Evolutionary conservation across 345 rosid species (phyloP), one percentile per base, ranked within the genome.

Genomic region (Melastoma malabathricum): DNA sequence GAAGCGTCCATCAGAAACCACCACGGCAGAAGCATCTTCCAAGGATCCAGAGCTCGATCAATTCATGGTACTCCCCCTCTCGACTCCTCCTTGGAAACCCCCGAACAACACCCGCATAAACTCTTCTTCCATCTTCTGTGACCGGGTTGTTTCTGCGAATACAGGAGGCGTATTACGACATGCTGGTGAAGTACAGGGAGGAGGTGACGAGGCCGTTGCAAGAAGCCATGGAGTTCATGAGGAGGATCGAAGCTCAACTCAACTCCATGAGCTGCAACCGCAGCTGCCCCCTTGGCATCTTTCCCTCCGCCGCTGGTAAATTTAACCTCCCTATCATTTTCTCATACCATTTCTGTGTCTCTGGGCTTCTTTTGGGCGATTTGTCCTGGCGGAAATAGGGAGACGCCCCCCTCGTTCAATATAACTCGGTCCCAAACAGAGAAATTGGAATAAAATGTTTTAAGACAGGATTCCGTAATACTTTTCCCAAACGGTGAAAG

Each of bases 31-130:
- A 9, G 38, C 38, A 1, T 31, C 38, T 7, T 2, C 38, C 38
- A 31, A 59, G 43, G 79, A 79, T 69, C 85, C 77, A 38, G 82
- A 76, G 69, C 85, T 79, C 13, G 85, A 79, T 65, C 72, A 79
- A 51, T 79, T 79, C 73, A 79, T 79, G 85, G 85, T 79, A 50
- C 55, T 57, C 52, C 18, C 25, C 25, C 2, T 13, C 23, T 44
- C 17, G 31, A 6, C 23, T 39, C 3, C 19, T 47, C 47, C 13
- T 9, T 2, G 1, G 38, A 5, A 31, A 31, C 38, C 10, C 38
- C 25, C 25, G 2, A 22, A 22, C 25, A 22, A 22, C 25, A 22
- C 25, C 4, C 25, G 25, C 25, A 4, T 2, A 22, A 22, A 22
- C 12, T 25, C 53, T 50, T 27, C 53, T n/a, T 27, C 7, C 17